These are phyloP conservation scores for Podaxis carcinomalis DNA, from an alignment of 768 basidiomycete genomes.

Conservation along the genomic window DNA sequence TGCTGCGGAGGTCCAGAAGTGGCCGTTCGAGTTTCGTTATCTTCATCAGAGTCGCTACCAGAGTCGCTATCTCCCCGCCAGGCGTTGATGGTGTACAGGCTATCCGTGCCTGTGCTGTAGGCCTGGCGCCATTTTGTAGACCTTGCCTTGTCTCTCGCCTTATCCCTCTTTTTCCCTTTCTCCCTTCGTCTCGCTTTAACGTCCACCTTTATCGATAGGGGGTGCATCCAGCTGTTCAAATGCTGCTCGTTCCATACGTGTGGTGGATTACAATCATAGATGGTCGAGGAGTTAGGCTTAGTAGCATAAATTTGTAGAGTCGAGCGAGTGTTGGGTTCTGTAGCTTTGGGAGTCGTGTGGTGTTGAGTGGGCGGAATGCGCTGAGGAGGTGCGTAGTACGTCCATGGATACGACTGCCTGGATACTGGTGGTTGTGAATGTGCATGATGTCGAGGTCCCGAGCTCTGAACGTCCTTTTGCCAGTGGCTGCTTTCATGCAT, in stretches of 20 bases:
- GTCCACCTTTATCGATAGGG: not conserved
- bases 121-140: not conserved
- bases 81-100: not conserved
- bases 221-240: not conserved
- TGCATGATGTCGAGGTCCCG: not conserved
- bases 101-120: not conserved
- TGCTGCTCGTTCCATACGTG: not conserved
- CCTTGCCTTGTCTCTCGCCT: conserved; percentile 2
- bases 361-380: not conserved
- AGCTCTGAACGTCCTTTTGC: not conserved
- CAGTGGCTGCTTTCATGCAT: not conserved
- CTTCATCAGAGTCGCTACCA: not conserved
- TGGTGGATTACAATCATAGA: not conserved
- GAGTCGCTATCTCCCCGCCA: not conserved
- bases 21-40: not conserved
- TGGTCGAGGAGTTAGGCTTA: not conserved
- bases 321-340: not conserved
- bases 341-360: not conserved
- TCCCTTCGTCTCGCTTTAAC: not conserved
- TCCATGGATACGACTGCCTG: not conserved
- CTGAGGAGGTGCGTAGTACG: not conserved
- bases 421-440: not conserved
- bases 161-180: conserved; percentile 7
- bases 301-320: too few relatives aligned
- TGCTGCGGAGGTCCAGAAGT: not conserved